These are phyloP conservation scores for Suillus paluster DNA, from an alignment of 768 basidiomycete species.

Conservation along the genomic window DNA sequence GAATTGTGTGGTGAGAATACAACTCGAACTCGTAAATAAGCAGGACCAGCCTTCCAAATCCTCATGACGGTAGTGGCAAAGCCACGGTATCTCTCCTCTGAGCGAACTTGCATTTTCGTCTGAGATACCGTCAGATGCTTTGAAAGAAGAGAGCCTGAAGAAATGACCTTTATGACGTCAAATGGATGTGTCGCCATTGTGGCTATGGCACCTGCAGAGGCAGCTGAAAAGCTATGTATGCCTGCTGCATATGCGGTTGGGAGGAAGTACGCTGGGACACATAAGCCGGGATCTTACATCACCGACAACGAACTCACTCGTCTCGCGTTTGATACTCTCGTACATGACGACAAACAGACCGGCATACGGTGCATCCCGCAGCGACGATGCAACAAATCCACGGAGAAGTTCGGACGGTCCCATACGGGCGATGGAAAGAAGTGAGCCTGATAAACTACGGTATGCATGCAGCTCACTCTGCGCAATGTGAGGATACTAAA, in stretches of 20 bases:
- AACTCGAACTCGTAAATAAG: background rate
- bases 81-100: constrained; percentile 74
- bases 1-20: constrained; percentile 7
- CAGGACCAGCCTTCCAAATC: constrained; percentile 65
- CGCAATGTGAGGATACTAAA: background rate
- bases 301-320: constrained; percentile 48
- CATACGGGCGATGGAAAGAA: constrained; percentile 62
- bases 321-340: constrained; percentile 80
- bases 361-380: constrained; percentile 95
- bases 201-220: constrained; percentile 81
- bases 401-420: constrained; percentile 84
- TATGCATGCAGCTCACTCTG: constrained; percentile 84
- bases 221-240: constrained; percentile 70
- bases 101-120: constrained; percentile 94
- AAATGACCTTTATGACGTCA: constrained; percentile 86
- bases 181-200: constrained; percentile 91
- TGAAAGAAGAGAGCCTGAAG: background rate
- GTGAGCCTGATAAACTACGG: constrained; percentile 58
- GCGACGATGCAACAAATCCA: constrained; percentile 84
- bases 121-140: constrained; percentile 30
- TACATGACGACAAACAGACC: constrained; percentile 89
- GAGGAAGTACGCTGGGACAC: constrained; percentile 43
- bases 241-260: constrained; percentile 49
- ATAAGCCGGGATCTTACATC: constrained; percentile 11
- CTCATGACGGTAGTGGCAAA: constrained; percentile 64